These are phyloP conservation scores for Cadophora sp. DNA, from an alignment of 2,329 filamentous ascomycete species.

Conservation along the genomic window DNA sequence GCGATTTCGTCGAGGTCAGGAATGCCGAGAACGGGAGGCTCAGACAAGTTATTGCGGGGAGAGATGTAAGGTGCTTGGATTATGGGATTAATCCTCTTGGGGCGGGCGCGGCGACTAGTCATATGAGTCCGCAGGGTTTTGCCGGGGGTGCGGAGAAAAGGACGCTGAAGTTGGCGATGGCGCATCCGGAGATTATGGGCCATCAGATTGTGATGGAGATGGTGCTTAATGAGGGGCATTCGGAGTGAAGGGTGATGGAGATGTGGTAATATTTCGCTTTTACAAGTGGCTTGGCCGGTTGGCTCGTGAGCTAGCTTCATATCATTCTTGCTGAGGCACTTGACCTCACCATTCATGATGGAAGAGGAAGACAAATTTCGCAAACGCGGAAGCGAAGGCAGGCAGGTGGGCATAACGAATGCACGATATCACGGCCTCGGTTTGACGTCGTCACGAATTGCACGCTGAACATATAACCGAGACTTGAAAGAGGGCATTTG, in stretches of 20 bases:
- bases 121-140: conserved; percentile 29
- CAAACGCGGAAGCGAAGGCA: background rate
- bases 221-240: conserved; percentile 86
- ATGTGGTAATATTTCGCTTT: background rate
- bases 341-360: background rate
- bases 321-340: background rate
- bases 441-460: background rate
- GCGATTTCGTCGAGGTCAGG: conserved; percentile 94
- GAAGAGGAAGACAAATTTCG: background rate
- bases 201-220: conserved; percentile 92
- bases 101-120: conserved; percentile 54
- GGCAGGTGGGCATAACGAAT: background rate
- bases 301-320: too few relatives aligned
- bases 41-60: conserved; percentile 90
- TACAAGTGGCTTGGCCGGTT: background rate
- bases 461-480: too few relatives aligned
- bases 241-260: conserved; percentile 35
- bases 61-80: conserved; percentile 89
- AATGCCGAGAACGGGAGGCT: conserved; percentile 95
- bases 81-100: conserved; percentile 68
- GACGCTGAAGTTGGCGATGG: conserved; percentile 94
- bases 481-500: too few relatives aligned
- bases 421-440: conserved; percentile 1
- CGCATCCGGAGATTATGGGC: conserved; percentile 85
- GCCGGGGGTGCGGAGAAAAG: conserved; percentile 58